Evolutionary conservation across 2,329 filamentous ascomycete species (phyloP), one percentile per base, ranked within the genome.

Genomic region (Thielaviopsis ethacetica): DNA sequence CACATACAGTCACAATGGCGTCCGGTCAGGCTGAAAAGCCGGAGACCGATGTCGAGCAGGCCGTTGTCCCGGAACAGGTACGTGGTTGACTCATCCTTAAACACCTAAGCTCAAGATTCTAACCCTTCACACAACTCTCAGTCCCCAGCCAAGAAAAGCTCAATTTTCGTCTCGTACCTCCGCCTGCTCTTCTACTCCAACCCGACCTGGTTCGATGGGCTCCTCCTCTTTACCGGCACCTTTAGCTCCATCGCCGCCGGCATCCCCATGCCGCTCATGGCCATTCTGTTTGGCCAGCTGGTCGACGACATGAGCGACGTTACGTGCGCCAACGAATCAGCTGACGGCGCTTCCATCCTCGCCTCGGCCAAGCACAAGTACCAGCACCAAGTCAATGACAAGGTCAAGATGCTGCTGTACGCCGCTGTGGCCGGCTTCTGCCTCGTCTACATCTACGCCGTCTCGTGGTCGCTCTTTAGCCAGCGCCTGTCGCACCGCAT

Each of bases 391-490:
- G 75, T 83, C 62, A 76, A 82, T 66, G 65, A 71, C 55, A 84
- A 81, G 65, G 78, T 88, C 47, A 67, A 85, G 66, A 64, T 77
- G 54, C 72, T 86, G 22, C 76, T 84, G 15, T 84, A 83, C 66
- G 75, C 87, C 44, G 80, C 80, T 21, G 78, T 84, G 60, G 82
- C 76, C 27, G 77, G 79, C 61, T 83, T 87, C 63, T 73, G 75
- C 47, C 71, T 79, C 60, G 84, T 86, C 63, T 88, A 86, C 67
- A 69, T 75, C 58, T 80, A 86, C 65, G 74, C 82, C 30, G 72
- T 79, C 10, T 83, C 77, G 63, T 87, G 82, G 82, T 81, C 75
- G 62, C 71, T 86, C 63, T 75, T 78, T 62, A 82, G 82, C 59
- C 81, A 82, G 62, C 78, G 83, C 3, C 72, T 87, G 9, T 79